Evolutionary conservation across 176 grass and related monocot species (phyloP), one percentile per base, ranked within the genome.

Genomic region (Dendrocalamus sinicus): DNA sequence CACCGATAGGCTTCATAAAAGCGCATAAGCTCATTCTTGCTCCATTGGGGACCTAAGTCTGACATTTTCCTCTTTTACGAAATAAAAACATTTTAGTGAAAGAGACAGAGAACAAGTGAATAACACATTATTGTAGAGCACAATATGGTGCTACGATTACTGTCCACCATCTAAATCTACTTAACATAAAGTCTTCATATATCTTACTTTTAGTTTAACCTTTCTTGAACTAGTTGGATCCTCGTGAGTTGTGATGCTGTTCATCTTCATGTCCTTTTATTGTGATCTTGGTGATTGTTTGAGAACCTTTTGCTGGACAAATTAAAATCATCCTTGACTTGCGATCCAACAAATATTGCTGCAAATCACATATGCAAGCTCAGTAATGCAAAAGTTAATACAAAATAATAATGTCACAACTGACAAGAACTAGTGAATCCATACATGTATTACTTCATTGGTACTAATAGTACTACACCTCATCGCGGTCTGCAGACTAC

Each of bases 1-100:
- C 9, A 51, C 19, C 59, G 77, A 65, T 93, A 93, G 78, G 91
- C 91, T 68, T 82, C 77, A 88, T 93, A 93, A 68, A 93, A 93
- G 48, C 17, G 7, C 83, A 58, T 67, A 54, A 93, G 81, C 52
- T 93, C 85, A 67, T 93, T 72, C 81, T 88, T 78, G 85, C 50
- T 88, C 91, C 91, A 93, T 63, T 78, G 57, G 17, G 81, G 68
- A 75, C 86, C 88, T 28, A 86, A 86, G 45, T 88, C 88, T 57
- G 82, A 79, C 70, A 69, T 74, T 82, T 90, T 93, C 53, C 78
- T 90, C 86, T 80, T 89, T 82, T 88, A 59, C 20, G 15, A 81
- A 85, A 79, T 50, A 44, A 87, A 78, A 72, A 48, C 13, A 63
- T 73, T 70, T 81, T 55, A 54, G 52, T 68, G 60, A 70, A 81